Evolutionary conservation across 192 early-diverging fungal species (phyloP).

Genomic region (Glomus cerebriforme): DNA sequence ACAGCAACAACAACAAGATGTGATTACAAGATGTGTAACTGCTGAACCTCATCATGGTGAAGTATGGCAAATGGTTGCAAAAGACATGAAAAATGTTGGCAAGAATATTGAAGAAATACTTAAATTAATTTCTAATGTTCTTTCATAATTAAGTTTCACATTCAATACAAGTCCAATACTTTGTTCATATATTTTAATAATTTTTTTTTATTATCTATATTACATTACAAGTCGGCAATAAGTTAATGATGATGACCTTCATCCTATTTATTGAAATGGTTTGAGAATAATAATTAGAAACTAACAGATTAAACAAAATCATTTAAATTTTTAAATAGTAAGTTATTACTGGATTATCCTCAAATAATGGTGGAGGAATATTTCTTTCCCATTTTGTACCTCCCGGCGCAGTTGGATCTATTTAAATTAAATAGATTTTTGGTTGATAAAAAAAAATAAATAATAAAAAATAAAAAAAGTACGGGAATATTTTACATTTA

Average conservation of each 20-base stretch:
- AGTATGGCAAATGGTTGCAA: constrained; percentile 79
- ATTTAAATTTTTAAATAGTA: neutral
- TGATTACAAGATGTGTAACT: constrained; percentile 68
- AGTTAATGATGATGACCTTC: neutral
- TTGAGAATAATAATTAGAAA: too few species aligned
- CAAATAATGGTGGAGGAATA: constrained; percentile 51
- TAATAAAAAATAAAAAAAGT: constrained; percentile 20
- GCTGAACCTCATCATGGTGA: constrained; percentile 92
- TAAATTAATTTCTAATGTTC: constrained; percentile 41
- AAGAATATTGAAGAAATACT: constrained; percentile 65
- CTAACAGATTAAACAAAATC: neutral
- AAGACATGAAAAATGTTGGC: constrained; percentile 73
- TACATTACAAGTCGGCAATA: neutral
- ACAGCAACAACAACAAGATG: constrained; percentile 46
- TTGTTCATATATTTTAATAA: neutral
- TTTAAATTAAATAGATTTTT: constrained; percentile 12
- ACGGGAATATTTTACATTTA: constrained; percentile 56
- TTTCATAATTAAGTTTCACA: neutral
- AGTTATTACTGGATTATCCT: neutral
- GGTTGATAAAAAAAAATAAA: neutral
- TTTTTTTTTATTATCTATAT: neutral
- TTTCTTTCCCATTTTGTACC: constrained; percentile 88
- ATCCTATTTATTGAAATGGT: neutral
- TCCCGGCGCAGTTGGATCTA: constrained; percentile 68
- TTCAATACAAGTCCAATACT: neutral